phyloP scores from a whole-genome alignment of 208 protist species.

The Crithidia sp. region DNA sequence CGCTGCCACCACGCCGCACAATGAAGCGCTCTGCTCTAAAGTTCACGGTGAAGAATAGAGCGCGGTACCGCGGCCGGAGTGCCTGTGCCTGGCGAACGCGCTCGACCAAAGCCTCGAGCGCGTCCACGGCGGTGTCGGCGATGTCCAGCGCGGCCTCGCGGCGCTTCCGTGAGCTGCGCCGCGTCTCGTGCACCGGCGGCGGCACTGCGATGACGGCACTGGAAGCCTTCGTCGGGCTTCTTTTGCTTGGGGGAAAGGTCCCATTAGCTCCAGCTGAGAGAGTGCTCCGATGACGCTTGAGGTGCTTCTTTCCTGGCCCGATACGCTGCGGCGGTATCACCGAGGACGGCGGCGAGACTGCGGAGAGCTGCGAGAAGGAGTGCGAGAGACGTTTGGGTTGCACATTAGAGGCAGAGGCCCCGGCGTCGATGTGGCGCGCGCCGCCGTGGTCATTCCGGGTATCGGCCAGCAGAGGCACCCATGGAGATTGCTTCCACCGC shows the following conservation, averaged over 20 bases:
- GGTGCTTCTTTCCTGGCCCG: background rate
- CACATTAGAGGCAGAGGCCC: background rate
- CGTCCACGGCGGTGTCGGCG: conserved; percentile 10
- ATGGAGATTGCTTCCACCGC: background rate
- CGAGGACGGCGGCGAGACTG: background rate
- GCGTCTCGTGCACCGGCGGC: background rate
- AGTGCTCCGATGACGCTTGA: background rate
- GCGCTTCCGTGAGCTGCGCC: conserved; percentile 20
- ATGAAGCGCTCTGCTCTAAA: conserved; percentile 31
- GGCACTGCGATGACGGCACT: background rate
- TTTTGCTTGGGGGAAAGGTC: no score
- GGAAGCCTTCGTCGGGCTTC: no score
- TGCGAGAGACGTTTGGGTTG: background rate
- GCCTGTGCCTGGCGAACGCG: conserved; percentile 33
- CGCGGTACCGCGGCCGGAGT: conserved; percentile 33
- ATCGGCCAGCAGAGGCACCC: conserved; percentile 20
- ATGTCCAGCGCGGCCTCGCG: conserved; percentile 9
- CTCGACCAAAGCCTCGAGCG: conserved; percentile 31
- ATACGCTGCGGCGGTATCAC: background rate
- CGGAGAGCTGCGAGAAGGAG: conserved; percentile 2
- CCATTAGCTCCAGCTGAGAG: no score
- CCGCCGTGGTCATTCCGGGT: background rate
- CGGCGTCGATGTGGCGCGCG: background rate
- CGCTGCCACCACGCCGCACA: conserved; percentile 31
- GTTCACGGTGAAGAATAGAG: conserved; percentile 23